A percentile compares a stretch with the other conserved stretches of the same genome.
These are phyloP conservation scores for Talaromyces sp. DNA, from an alignment of 2,329 filamentous ascomycete genomes.

Conservation along the genomic window DNA sequence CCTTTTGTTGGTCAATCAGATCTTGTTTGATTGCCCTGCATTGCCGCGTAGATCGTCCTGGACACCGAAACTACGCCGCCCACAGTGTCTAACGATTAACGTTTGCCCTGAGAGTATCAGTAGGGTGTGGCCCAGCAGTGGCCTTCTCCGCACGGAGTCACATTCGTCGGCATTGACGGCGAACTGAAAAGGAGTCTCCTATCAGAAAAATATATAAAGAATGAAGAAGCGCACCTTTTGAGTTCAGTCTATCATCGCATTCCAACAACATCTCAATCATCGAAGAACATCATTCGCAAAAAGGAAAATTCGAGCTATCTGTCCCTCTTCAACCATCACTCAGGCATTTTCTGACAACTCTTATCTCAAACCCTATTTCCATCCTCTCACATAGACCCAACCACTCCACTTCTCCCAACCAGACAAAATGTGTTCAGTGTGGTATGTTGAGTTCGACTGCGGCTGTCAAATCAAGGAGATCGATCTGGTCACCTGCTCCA, in stretches of 20 bases:
- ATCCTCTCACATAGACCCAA: not conserved
- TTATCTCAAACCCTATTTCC: constrained; percentile 7
- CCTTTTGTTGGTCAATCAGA: constrained; percentile 14
- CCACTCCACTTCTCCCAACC: not conserved
- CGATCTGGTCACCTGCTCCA: constrained; percentile 34
- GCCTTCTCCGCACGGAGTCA: constrained; percentile 12
- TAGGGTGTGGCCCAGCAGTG: constrained; percentile 13
- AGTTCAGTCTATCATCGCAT: constrained; percentile 10
- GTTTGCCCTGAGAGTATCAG: not conserved
- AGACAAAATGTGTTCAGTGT: constrained; percentile 34
- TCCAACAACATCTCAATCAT: constrained; percentile 9
- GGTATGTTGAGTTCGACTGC: constrained; percentile 37
- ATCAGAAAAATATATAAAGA: constrained; percentile 16
- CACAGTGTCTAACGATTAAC: constrained; percentile 11
- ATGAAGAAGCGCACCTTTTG: constrained; percentile 3
- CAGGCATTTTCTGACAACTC: not conserved
- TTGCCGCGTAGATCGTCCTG: constrained; percentile 18
- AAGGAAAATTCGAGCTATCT: not conserved
- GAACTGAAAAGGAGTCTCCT: not conserved
- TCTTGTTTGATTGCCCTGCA: constrained; percentile 16
- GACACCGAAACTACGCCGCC: constrained; percentile 12
- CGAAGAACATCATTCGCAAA: not conserved
- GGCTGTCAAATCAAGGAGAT: constrained; percentile 34
- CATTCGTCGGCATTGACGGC: constrained; percentile 3
- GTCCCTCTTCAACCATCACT: not conserved